Base-by-base conservation (phyloP, 306 rosid species). In the Cucumis cinereus region DNA sequence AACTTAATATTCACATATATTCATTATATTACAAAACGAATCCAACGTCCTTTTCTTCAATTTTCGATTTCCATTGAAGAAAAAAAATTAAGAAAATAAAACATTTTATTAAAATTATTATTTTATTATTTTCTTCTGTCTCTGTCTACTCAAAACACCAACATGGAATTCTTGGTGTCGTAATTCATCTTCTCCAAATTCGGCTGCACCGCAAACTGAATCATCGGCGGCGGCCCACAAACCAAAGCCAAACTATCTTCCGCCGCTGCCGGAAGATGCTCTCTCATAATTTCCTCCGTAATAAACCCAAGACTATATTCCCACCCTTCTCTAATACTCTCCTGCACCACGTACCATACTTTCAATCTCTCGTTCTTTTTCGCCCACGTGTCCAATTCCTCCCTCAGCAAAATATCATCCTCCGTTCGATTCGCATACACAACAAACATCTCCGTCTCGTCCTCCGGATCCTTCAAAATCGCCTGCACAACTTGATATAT, bases 171-270 rank as follows among this genome's bases (percentile, higher is more conserved):
- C 16, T 87, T 77, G 64, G 79, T 76, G 59, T 93, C 88, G 74
- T 89, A 93, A 1, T 88, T 85, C 79, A 93, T 78, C 82, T 86
- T 85, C 85, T 89, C 89, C 85, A 93, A 79, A 79, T 88, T 86
- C 0, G 90, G 88, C 82, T 85, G 83, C 56, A 89, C 96, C 0
- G 93, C 91, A 35, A 86, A 84, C 78, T 89, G 85, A 81, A 93
- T 89, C 98, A 93, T 88, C 0, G 90, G 91, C 11, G 96, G 97
- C 30, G 97, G 89, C 5, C 98, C 97, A 69, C 97, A 93, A 0
- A 85, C 84, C 80, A 93, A 76, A 11, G 97, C 98, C 84, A 93
- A 57, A 30, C 86, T 82, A 63, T 81, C 85, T 3, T 73, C 79
- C 0, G 90, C 83, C 19, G 88, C 90, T 10, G 16, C 62, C 0